A percentile compares a stretch with the other conserved stretches of the same genome.
phyloP scores from a whole-genome alignment of 169 alveolate species.

The Eimeria zaria region DNA sequence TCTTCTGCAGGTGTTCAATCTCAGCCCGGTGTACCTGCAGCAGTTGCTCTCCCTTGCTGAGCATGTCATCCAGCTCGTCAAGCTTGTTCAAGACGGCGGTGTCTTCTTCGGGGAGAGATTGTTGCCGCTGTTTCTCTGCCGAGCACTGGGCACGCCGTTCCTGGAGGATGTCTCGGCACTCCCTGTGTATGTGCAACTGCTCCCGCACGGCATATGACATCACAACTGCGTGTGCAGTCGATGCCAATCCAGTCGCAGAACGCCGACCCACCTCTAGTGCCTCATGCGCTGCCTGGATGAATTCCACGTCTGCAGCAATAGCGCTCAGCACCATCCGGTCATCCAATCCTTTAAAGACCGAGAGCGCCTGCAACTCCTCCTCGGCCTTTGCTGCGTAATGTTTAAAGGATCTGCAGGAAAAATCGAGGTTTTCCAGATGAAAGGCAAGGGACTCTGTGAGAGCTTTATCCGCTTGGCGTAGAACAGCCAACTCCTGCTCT shows the following conservation, averaged over 20 bases:
- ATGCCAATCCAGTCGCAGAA: not conserved
- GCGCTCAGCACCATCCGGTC: not conserved
- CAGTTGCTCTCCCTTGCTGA: not conserved
- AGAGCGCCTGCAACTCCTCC: not conserved
- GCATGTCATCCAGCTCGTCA: not conserved
- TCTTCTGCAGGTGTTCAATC: slow-evolving; percentile 14
- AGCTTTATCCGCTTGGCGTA: not conserved
- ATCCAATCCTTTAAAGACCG: not conserved
- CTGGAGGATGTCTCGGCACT: not conserved
- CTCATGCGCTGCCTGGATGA: not conserved
- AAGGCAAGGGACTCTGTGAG: not conserved
- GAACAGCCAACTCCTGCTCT: not conserved
- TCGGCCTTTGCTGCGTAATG: not conserved
- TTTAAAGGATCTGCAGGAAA: not conserved
- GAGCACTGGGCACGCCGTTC: not conserved
- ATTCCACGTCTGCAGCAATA: not conserved
- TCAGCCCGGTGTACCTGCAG: not conserved
- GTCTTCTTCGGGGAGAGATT: not conserved
- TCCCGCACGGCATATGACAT: not conserved
- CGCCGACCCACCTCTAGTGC: not conserved
- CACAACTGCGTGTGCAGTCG: not conserved
- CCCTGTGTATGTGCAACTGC: not conserved
- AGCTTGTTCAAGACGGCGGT: not conserved
- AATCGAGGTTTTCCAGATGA: not conserved
- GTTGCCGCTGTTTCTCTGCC: not conserved